Evolutionary conservation across 2,329 filamentous ascomycete species (phyloP).

Genomic region (Sclerotinia glacialis): DNA sequence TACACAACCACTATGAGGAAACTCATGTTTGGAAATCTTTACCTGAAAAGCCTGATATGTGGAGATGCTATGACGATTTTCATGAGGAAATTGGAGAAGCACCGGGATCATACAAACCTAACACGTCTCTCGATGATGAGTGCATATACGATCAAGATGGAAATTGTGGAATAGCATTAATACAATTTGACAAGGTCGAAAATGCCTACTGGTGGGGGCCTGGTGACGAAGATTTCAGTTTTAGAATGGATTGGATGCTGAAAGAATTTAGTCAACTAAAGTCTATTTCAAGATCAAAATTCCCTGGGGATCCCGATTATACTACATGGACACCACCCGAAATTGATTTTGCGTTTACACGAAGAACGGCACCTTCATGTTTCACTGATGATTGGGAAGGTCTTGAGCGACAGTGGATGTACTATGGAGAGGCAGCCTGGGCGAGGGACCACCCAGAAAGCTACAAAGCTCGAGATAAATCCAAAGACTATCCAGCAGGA

Average conservation of each 20-base stretch:
- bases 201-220: conserved; percentile 7
- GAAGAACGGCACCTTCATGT: conserved; percentile 15
- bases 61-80: background rate
- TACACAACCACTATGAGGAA: background rate
- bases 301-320: conserved; percentile 3
- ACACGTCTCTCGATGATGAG: background rate
- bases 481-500: background rate
- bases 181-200: conserved; percentile 7
- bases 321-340: conserved; percentile 2
- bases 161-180: conserved; percentile 4
- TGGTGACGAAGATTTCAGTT: background rate
- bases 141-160: background rate
- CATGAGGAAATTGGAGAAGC: background rate
- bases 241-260: background rate
- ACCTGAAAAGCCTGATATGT: background rate
- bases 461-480: conserved; percentile 1
- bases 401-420: conserved; percentile 10
- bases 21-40: background rate
- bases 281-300: background rate
- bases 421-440: conserved; percentile 1
- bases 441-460: background rate
- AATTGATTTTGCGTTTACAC: background rate
- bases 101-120: background rate
- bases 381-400: background rate
- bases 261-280: background rate